Evolutionary conservation across 176 grass and related monocot genomes (phyloP), one percentile per base, ranked within the genome.

Genomic region (Oropetium thomaeum): DNA sequence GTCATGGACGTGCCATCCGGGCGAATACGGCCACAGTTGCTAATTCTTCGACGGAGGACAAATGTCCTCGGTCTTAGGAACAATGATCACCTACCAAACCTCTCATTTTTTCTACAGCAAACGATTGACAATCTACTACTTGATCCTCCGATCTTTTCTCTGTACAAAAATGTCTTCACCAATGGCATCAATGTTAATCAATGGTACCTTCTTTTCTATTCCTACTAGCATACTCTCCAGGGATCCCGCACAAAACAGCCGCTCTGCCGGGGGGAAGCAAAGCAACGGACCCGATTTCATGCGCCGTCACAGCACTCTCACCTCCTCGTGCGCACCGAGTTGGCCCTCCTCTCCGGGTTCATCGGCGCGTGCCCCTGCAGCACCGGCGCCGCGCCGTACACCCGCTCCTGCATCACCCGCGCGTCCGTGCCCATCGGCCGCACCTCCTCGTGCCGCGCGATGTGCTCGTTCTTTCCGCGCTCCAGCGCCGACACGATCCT

Each of bases 401-500:
- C 62, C 62, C 45, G 48, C 85, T 87, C 85, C 80, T 87, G 85
- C 53, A 79, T n/a, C 69, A 62, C 33, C 62, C 85, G 85, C 53
- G 69, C 80, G 85, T 79, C 80, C 33, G 85, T 87, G 74, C 85
- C 85, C 7, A 83, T 83, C 85, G 40, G 27, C 42, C 69, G 80
- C 53, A 87, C 85, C 75, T 79, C 80, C 85, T 87, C 80, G 80
- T 87, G 75, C 85, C 85, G 85, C 68, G 85, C 80, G 69, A 87
- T 87, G 79, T 83, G 75, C 80, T 74, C 69, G 85, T 57, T 57
- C 53, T 87, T 87, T 25, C 80, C 4, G 69, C 85, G 51, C 75
- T 87, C 85, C 80, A 87, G 69, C 75, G 85, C 80, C 0, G 85
- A 87, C 74, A 43, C 53, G 53, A 83, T 63, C 80, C 80, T 59